A percentile compares a stretch with the other conserved stretches of the same genome.
Conservation (phyloP, 2,329 filamentous ascomycete genomes). For the Colletotrichum tabaci region DNA sequence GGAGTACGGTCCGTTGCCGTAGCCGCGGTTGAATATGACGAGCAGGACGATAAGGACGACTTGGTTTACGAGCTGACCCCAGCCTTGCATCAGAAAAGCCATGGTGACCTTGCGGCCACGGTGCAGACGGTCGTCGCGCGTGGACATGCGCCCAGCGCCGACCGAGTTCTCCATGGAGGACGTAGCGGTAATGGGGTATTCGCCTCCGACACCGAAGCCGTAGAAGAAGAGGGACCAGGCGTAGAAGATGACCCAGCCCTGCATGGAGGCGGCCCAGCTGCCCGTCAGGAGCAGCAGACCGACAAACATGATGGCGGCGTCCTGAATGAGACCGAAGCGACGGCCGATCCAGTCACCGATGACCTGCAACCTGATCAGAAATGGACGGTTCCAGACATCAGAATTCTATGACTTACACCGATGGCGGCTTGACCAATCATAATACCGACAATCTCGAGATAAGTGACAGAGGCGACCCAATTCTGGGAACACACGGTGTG, state of each 20-base stretch:
- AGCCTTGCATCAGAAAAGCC: constrained; percentile 98
- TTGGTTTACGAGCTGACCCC: constrained; percentile 97
- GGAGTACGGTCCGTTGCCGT: constrained; percentile 83
- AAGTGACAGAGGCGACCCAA: constrained; percentile 89
- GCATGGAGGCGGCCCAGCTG: constrained; percentile 87
- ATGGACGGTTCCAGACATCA: background rate
- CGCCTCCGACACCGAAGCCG: constrained; percentile 79
- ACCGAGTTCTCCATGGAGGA: constrained; percentile 94
- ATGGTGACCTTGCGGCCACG: constrained; percentile 95
- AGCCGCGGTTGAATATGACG: constrained; percentile 76
- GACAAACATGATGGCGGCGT: constrained; percentile 93
- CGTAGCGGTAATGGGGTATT: constrained; percentile 97
- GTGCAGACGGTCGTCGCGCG: constrained; percentile 92
- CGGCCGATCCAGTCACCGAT: constrained; percentile 85
- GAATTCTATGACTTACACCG: constrained; percentile 69
- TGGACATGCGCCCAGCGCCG: constrained; percentile 88
- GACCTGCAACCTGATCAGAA: constrained; percentile 53
- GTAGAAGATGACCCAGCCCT: constrained; percentile 98
- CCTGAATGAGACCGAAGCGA: constrained; percentile 95
- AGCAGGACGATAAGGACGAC: constrained; percentile 88
- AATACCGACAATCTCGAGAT: constrained; percentile 94
- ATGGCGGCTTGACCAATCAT: constrained; percentile 94
- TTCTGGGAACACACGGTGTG: constrained; percentile 78
- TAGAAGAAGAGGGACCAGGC: constrained; percentile 92
- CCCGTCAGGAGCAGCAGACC: constrained; percentile 93